Base-by-base conservation (phyloP, 2,329 filamentous ascomycete species). In the Metarhizium robertsii region DNA sequence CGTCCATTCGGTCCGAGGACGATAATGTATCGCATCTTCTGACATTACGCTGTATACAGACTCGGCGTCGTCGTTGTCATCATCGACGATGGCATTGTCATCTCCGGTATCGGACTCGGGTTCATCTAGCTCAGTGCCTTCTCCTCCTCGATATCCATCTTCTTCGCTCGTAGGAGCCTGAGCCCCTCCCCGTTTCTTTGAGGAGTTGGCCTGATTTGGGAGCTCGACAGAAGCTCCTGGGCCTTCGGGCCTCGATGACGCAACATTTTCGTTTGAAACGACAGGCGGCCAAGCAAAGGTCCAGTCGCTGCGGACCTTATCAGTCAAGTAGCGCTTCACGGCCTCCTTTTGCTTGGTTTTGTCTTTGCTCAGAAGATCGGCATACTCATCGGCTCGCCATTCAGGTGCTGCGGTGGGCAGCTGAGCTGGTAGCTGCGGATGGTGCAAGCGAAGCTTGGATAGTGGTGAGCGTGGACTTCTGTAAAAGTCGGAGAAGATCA, bases 321-420 rank as follows among this genome's bases (percentile, higher is more conserved):
- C 73, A 2, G 71, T 68, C 1, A 87, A 69, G 60, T 79, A 80
- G 52, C 73, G 77, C 62, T 74, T 80, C 40, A 86, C 78, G 13
- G 83, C 83, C 45, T 83, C 80, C 64, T 85, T 86, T 61, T 84
- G 80, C 69, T 79, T 83, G 30, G 68, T 59, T 66, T 85, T 85
- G 65, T 86, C 83, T 63, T 75, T 79, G 65, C 79, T 84, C 52
- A 83, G 68, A 6, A 86, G 73, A 63, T 86, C 83, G 20, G 79
- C 75, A 58, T 85, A 79, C 62, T 83, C 79, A 62, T 83, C 73
- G 47, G 70, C 65, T n/a, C 64, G 62, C 71, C 71, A 73, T 48
- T 67, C 67, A 55, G 64, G 66, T 58, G 64, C 60, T 55, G 57
- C 53, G 54, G 63, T 57, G 58, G 66, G 59, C 61, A 66, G 61